Evolutionary conservation across 1,284 basidiomycete species (phyloP).

Genomic region (Erythrobasidium hasegawianum): DNA sequence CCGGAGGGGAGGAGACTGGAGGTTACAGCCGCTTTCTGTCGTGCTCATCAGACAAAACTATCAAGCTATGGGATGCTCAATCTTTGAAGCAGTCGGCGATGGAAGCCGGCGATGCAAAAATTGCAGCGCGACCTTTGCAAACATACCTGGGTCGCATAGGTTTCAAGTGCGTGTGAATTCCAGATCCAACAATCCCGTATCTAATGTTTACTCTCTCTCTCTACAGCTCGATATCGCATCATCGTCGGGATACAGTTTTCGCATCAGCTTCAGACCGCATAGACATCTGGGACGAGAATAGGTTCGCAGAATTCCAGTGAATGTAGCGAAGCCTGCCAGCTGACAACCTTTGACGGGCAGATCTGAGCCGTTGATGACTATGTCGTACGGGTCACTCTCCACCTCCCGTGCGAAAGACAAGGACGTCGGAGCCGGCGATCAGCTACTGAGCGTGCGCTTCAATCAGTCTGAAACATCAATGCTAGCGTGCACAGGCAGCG

Average conservation of each 20-base stretch:
- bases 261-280: slow-evolving; percentile 90
- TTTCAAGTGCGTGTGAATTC: slow-evolving; percentile 63
- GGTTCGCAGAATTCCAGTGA: slow-evolving; percentile 54
- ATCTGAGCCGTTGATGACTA: slow-evolving; percentile 18
- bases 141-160: slow-evolving; percentile 76
- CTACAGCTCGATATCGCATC: slow-evolving; percentile 84
- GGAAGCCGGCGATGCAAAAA: slow-evolving; percentile 42
- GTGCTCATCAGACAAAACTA: slow-evolving; percentile 83
- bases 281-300: slow-evolving; percentile 96
- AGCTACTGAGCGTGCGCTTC: slow-evolving; percentile 78
- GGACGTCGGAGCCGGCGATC: slow-evolving; percentile 58
- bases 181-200: background rate
- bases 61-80: slow-evolving; percentile 80
- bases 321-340: background rate
- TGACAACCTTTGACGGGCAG: background rate
- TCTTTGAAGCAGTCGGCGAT: slow-evolving; percentile 46
- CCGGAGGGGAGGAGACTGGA: slow-evolving; percentile 33
- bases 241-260: slow-evolving; percentile 78
- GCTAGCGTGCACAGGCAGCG: slow-evolving; percentile 86
- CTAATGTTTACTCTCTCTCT: background rate
- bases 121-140: slow-evolving; percentile 57
- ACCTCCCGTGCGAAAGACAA: slow-evolving; percentile 27
- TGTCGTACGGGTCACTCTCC: slow-evolving; percentile 12
- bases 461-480: slow-evolving; percentile 91
- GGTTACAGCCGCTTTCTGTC: slow-evolving; percentile 71